Base-by-base conservation (phyloP, 2,329 filamentous ascomycete genomes). In the Cladosporium sp. region DNA sequence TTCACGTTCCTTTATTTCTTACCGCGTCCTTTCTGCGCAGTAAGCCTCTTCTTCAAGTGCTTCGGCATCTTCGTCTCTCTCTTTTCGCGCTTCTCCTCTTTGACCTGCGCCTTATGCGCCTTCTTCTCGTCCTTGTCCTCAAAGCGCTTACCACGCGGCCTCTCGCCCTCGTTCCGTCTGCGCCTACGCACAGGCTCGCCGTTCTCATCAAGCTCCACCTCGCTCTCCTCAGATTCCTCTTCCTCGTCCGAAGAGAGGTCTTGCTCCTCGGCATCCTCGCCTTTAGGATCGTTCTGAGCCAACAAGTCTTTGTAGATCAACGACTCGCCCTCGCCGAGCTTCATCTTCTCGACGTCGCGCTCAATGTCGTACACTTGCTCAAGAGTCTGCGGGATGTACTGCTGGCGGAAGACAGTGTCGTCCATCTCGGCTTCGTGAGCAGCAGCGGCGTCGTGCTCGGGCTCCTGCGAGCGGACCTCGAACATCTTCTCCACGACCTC, bases 361-460 rank as follows among this genome's bases (percentile, higher is more conserved):
- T 98, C 95, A 60, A 97, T 89, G 76, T 99, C 93, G 78, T 97
- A 97, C 5, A 99, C 94, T 75, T 99, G 92, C 71, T 98, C 91
- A 52, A 99, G 84, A 0, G 91, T 98, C 78, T 97, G 93, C 0
- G 95, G 95, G 62, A 99, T 98, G 78, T 96, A 99, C 77, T 97
- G 92, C 73, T 97, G 91, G 72, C 94, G 87, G 82, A 97, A 99
- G 6, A 98, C 95, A 70, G 95, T 91, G 65, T 93, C 92, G 72
- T 97, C 91, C 11, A 94, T 88, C 70, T 93, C 90, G 23, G 65
- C 66, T 21, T 88, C 82, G 62, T 88, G 84, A 1, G 68, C 69
- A 14, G 73, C 81, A 52, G 86, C 83, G 5, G 84, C 82, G 56
- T 82, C 82, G 1, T 83, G 81, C 1, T 78, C 81, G 8, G 80